Percentiles rank a stretch among this genome's conserved stretches.
Conservation (phyloP, 441 rosid genomes). For the Gossypium trilobum region DNA sequence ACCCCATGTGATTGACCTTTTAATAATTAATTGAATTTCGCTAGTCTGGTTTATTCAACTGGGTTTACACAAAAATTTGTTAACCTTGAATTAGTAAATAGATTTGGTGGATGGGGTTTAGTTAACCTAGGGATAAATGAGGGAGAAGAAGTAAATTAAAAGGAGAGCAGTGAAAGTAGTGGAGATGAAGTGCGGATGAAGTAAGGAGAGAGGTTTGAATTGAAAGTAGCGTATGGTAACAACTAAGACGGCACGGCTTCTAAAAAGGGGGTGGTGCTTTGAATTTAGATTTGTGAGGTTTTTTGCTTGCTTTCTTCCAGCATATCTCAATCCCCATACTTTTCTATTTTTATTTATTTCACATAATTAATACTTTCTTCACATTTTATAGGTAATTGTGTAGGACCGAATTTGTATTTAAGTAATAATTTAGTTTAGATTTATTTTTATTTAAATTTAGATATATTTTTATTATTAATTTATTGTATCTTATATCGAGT, state of each 20-base stretch:
- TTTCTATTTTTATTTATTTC: not conserved
- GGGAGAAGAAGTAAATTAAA: not conserved
- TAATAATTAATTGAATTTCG: not conserved
- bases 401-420: too few relatives aligned
- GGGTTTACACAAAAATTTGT: too few relatives aligned
- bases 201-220: not conserved
- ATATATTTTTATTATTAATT: too few relatives aligned
- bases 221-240: not conserved
- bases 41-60: too few relatives aligned
- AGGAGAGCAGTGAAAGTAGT: not conserved
- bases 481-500: too few relatives aligned
- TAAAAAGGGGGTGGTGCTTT: not conserved
- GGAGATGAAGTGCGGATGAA: not conserved
- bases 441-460: too few relatives aligned
- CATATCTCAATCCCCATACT: not conserved
- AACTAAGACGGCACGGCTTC: conserved; percentile 33
- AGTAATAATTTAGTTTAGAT: too few relatives aligned
- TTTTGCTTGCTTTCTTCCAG: not conserved
- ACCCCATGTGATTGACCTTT: not conserved
- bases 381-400: not conserved
- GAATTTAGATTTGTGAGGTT: not conserved
- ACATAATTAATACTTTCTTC: not conserved
- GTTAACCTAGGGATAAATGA: not conserved
- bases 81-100: too few relatives aligned
- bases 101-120: not conserved